Percentiles rank a stretch among this genome's conserved stretches.
phyloP scores from a whole-genome alignment of 257 asterid genomes.

The Nicotiana obtusifolia region DNA sequence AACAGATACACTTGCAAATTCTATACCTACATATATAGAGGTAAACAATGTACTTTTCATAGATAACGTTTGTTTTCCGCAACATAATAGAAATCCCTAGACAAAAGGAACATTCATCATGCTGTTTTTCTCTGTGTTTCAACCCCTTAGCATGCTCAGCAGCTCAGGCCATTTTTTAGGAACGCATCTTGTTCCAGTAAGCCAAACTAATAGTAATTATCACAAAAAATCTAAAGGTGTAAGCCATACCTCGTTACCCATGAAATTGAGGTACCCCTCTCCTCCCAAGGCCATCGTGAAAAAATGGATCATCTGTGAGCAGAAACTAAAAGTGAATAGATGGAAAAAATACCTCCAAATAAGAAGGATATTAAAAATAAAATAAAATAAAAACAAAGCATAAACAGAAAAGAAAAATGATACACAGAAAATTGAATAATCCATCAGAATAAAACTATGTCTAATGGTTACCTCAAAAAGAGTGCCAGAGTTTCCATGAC shows the following conservation, averaged over 20 bases:
- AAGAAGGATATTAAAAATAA: neutral
- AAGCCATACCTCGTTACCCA: conserved; percentile 87
- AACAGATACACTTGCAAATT: conserved; percentile 1
- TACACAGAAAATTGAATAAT: neutral
- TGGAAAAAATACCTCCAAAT: neutral
- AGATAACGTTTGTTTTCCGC: neutral
- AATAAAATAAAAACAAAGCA: neutral
- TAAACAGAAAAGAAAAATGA: neutral
- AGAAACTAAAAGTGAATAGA: conserved; percentile 15
- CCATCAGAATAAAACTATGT: neutral
- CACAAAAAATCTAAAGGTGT: neutral
- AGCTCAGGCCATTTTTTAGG: neutral
- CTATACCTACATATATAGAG: neutral
- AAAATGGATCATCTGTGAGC: conserved; percentile 90
- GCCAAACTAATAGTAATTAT: conserved; percentile 1
- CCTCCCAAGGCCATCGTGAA: conserved; percentile 95
- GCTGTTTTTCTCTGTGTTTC: neutral
- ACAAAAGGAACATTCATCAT: neutral
- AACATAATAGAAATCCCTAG: neutral
- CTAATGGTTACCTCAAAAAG: neutral
- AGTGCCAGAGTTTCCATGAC: neutral
- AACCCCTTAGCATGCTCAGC: neutral
- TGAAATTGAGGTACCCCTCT: conserved; percentile 94
- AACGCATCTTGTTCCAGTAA: neutral
- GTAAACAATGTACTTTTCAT: neutral